These are phyloP conservation scores for Solanum etuberosum DNA, from an alignment of 257 asterid species.

Conservation along the genomic window DNA sequence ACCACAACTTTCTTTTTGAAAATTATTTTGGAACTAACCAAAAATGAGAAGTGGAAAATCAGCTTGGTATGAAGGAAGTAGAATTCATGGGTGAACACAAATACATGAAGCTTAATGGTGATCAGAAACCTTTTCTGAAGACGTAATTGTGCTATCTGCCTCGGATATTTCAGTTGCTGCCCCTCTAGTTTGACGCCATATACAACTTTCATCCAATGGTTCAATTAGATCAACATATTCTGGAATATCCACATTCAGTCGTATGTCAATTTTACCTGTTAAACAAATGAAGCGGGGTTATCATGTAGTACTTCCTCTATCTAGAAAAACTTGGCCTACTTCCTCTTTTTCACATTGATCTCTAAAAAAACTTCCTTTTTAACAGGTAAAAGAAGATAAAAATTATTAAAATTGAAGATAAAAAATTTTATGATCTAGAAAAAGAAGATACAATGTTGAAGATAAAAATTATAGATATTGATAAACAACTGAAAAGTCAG, in stretches of 20 bases:
- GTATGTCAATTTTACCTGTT: conserved; percentile 63
- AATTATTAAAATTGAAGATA: too few relatives aligned
- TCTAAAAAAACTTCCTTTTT: background rate
- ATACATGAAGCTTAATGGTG: background rate
- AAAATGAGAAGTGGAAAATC: background rate
- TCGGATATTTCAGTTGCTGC: conserved; percentile 63
- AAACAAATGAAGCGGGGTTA: background rate
- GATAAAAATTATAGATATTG: background rate
- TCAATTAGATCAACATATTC: conserved; percentile 54
- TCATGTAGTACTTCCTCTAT: background rate
- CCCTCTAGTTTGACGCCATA: conserved; percentile 90
- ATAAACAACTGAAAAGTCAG: background rate
- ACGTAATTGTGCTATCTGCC: conserved; percentile 28
- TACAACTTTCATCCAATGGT: conserved; percentile 53
- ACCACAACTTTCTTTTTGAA: background rate
- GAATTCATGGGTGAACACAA: background rate
- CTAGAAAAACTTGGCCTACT: background rate
- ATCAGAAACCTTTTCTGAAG: conserved; percentile 45
- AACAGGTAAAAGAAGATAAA: background rate
- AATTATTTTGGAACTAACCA: background rate
- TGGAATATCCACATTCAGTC: conserved; percentile 49
- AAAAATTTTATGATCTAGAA: background rate
- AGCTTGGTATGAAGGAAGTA: background rate
- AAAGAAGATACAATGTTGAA: background rate
- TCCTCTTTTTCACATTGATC: background rate